Evolutionary conservation across 106 monocot species (phyloP).

Genomic region (Xerophyta viscosa): DNA sequence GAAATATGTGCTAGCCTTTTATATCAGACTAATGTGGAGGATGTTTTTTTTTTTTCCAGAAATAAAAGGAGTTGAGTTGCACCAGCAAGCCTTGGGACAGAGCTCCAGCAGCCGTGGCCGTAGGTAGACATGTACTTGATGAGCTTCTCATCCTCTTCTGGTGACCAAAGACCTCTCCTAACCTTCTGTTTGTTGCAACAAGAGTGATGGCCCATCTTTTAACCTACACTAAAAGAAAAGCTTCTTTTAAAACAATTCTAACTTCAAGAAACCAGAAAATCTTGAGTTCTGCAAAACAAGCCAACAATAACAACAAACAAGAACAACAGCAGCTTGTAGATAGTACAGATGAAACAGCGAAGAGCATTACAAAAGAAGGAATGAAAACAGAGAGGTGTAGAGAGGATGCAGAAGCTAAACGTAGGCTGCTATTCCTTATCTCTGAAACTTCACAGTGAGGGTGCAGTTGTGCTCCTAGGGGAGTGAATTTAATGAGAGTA

Average conservation of each 20-base stretch:
- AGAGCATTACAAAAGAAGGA: not conserved
- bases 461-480: constrained; percentile 11
- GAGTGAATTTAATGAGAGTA: constrained; percentile 17
- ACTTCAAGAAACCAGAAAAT: no score
- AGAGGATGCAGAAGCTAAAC: not conserved
- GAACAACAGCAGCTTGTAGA: no score
- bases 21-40: not conserved
- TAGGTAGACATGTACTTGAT: constrained; percentile 59
- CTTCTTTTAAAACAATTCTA: constrained; percentile 2
- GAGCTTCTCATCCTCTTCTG: constrained; percentile 64
- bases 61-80: not conserved
- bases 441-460: constrained; percentile 1
- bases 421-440: not conserved
- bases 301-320: no score
- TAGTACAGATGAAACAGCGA: no score
- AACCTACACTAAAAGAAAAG: not conserved
- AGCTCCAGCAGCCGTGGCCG: constrained; percentile 80
- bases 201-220: constrained; percentile 59
- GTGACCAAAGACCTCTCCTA: constrained; percentile 60
- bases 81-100: constrained; percentile 65
- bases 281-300: not conserved
- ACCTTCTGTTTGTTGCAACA: constrained; percentile 89
- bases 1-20: not conserved
- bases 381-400: not conserved
- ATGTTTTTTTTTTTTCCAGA: not conserved